phyloP scores from a whole-genome alignment of 1,284 basidiomycete genomes.

The Tremellales sp. region DNA sequence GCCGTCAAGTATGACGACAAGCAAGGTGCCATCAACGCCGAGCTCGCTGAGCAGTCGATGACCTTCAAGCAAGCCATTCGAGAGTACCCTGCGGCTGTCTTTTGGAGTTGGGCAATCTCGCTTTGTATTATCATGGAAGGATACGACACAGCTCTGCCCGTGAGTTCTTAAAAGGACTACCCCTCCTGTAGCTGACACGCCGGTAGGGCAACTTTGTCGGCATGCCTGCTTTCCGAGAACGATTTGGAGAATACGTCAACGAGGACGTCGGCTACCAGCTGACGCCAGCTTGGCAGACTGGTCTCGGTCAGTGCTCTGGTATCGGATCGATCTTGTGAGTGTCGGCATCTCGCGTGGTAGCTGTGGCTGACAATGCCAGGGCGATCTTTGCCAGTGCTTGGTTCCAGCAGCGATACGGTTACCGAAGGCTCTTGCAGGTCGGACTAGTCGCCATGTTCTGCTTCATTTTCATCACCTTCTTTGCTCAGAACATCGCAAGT shows the following conservation, averaged over 20 bases:
- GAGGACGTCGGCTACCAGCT: slow-evolving; percentile 19
- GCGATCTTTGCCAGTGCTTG: slow-evolving; percentile 20
- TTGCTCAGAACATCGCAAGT: too few relatives aligned
- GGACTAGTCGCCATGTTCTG: slow-evolving; percentile 30
- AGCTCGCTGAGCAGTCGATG: slow-evolving; percentile 46
- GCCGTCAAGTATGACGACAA: too few relatives aligned
- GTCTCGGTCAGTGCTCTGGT: slow-evolving; percentile 15
- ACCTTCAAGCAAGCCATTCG: slow-evolving; percentile 38
- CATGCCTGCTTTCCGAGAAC: not conserved
- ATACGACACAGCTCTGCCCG: slow-evolving; percentile 8
- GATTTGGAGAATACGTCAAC: slow-evolving; percentile 8
- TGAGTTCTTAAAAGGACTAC: not conserved
- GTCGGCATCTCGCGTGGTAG: not conserved
- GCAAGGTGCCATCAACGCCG: not conserved
- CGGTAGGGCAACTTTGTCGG: not conserved
- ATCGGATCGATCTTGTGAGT: slow-evolving; percentile 22
- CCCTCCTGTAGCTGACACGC: not conserved
- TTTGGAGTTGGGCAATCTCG: slow-evolving; percentile 46
- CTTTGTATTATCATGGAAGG: slow-evolving; percentile 32
- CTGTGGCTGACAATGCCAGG: slow-evolving; percentile 1
- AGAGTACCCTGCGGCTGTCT: slow-evolving; percentile 51
- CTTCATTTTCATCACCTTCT: slow-evolving; percentile 40
- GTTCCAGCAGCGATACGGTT: slow-evolving; percentile 23
- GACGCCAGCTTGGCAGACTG: slow-evolving; percentile 33
- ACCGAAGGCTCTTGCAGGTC: slow-evolving; percentile 19